phyloP scores from a whole-genome alignment of 2,329 filamentous ascomycete species.

The Penicillium decumbens region DNA sequence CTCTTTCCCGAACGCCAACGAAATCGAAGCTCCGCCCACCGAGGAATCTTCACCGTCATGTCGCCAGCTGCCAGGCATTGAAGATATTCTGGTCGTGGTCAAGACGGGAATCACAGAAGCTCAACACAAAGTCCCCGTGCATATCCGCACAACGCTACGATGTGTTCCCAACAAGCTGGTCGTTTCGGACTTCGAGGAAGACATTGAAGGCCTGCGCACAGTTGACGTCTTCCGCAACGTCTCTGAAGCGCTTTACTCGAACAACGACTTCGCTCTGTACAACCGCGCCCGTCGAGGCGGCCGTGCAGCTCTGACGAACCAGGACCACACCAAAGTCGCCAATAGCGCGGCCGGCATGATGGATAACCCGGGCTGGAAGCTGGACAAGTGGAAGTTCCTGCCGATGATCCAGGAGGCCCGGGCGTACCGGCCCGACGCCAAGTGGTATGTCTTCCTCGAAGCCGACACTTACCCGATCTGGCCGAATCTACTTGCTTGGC shows the following conservation, averaged over 20 bases:
- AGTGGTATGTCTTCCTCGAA: conserved; percentile 56
- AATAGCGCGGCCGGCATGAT: conserved; percentile 29
- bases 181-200: conserved; percentile 55
- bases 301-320: conserved; percentile 30
- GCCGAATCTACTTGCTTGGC: conserved; percentile 49
- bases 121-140: conserved; percentile 51
- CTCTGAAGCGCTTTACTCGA: conserved; percentile 11
- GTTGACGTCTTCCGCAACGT: conserved; percentile 50
- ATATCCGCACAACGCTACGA: conserved; percentile 51
- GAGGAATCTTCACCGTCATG: conserved; percentile 19
- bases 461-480: conserved; percentile 54
- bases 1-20: not conserved
- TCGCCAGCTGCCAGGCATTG: conserved; percentile 38
- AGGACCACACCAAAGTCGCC: conserved; percentile 26
- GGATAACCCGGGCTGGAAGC: conserved; percentile 44
- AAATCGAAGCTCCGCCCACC: not conserved
- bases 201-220: conserved; percentile 47
- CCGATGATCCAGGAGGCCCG: conserved; percentile 50
- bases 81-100: conserved; percentile 54
- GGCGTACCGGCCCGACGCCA: conserved; percentile 41
- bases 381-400: conserved; percentile 56
- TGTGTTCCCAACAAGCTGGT: conserved; percentile 55
- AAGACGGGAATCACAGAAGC: conserved; percentile 57
- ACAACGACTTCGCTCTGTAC: conserved; percentile 29
- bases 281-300: conserved; percentile 41